A percentile compares a stretch with the other conserved stretches of the same genome.
Conservation (phyloP, 768 basidiomycete species). For the Sistotremastrum suecicum region DNA sequence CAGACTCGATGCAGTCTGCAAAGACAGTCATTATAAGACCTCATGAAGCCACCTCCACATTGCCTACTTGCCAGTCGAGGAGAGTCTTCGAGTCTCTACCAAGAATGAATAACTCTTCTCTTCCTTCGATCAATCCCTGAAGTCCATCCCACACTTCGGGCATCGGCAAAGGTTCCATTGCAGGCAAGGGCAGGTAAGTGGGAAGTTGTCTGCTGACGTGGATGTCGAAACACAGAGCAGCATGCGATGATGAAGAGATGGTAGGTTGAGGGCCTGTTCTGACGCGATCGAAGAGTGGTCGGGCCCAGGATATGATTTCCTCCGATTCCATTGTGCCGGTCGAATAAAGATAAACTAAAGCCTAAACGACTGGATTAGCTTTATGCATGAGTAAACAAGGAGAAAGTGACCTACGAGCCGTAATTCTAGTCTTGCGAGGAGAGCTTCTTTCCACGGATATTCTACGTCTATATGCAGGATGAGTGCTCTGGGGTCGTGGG, state of each 20-base stretch:
- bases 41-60: neutral
- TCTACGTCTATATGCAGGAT: slow-evolving; percentile 22
- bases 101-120: slow-evolving; percentile 33
- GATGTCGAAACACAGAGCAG: slow-evolving; percentile 47
- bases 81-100: neutral
- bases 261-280: slow-evolving; percentile 23
- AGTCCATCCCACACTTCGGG: slow-evolving; percentile 39
- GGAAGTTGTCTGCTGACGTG: slow-evolving; percentile 51
- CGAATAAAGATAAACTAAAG: slow-evolving; percentile 14
- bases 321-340: no score
- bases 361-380: slow-evolving; percentile 6
- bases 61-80: neutral
- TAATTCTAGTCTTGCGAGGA: slow-evolving; percentile 37
- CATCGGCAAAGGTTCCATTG: slow-evolving; percentile 34
- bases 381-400: slow-evolving; percentile 4
- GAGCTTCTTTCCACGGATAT: slow-evolving; percentile 33
- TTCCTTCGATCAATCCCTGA: slow-evolving; percentile 34
- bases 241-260: slow-evolving; percentile 30
- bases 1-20: slow-evolving; percentile 21
- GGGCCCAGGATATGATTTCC: slow-evolving; percentile 14
- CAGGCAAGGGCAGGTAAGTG: slow-evolving; percentile 55
- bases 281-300: slow-evolving; percentile 26
- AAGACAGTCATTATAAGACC: neutral
- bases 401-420: slow-evolving; percentile 34
- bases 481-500: slow-evolving; percentile 25